phyloP scores from a whole-genome alignment of 1,139 yeast species.

The Suhomyces anneliseae region DNA sequence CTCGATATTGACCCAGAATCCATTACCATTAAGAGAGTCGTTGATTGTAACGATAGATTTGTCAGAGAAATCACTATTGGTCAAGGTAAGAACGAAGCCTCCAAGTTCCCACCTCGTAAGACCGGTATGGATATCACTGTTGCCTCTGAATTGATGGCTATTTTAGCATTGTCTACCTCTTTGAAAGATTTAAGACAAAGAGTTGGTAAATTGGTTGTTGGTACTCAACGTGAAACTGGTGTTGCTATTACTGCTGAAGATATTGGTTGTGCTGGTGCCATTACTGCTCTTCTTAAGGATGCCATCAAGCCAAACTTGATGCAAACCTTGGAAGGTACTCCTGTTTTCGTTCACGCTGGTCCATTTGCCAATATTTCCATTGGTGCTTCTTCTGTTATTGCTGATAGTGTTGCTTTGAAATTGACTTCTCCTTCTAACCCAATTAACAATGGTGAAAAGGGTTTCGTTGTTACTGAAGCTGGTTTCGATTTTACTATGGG shows the following conservation, averaged over 20 bases:
- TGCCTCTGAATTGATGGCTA: slow-evolving; percentile 98
- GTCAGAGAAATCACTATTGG: slow-evolving; percentile 91
- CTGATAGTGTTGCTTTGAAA: slow-evolving; percentile 94
- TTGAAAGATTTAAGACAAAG: slow-evolving; percentile 86
- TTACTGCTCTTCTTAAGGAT: slow-evolving; percentile 92
- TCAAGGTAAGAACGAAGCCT: slow-evolving; percentile 83
- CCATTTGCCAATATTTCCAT: slow-evolving; percentile 98
- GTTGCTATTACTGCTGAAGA: slow-evolving; percentile 95
- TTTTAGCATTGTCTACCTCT: slow-evolving; percentile 83
- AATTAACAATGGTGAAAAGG: slow-evolving; percentile 44
- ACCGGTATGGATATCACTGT: slow-evolving; percentile 97
- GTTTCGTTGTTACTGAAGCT: slow-evolving; percentile 81
- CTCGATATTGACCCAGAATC: slow-evolving; percentile 92
- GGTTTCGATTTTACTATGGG: slow-evolving; percentile 90
- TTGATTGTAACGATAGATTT: slow-evolving; percentile 93
- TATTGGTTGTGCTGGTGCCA: slow-evolving; percentile 95
- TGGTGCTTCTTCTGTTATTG: slow-evolving; percentile 93
- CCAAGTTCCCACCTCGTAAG: slow-evolving; percentile 70
- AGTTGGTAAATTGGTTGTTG: slow-evolving; percentile 89
- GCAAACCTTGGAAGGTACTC: slow-evolving; percentile 99
- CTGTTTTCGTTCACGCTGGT: slow-evolving; percentile 97
- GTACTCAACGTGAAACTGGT: slow-evolving; percentile 73
- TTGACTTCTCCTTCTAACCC: slow-evolving; percentile 55
- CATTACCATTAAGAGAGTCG: slow-evolving; percentile 95
- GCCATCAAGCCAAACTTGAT: slow-evolving; percentile 96